Evolutionary conservation across 352 stramenopile species (phyloP).

Genomic region (Globisporangium parvum): DNA sequence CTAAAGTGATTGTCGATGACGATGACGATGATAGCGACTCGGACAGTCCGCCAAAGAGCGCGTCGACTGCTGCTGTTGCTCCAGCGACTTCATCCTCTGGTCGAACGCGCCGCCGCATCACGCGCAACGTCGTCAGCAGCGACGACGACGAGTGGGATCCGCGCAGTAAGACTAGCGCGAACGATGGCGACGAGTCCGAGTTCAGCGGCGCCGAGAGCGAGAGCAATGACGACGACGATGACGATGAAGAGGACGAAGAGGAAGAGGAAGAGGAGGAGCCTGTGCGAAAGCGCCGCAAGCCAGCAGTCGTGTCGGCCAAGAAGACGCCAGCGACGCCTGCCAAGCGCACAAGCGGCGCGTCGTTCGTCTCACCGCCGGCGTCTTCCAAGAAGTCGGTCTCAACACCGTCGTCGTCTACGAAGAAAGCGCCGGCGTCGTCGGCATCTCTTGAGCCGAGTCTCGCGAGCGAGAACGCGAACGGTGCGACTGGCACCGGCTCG

Average conservation of each 20-base stretch:
- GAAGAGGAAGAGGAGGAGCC: constrained; percentile 37
- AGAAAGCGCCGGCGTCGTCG: constrained; percentile 18
- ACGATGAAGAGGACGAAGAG: constrained; percentile 36
- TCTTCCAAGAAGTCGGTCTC: constrained; percentile 20
- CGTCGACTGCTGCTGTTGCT: background rate
- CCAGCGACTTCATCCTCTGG: constrained; percentile 1
- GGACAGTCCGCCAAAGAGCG: constrained; percentile 14
- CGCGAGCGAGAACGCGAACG: constrained; percentile 11
- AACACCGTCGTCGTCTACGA: constrained; percentile 8
- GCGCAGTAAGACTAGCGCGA: constrained; percentile 26
- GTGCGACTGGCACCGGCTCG: constrained; percentile 48
- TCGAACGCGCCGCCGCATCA: constrained; percentile 19
- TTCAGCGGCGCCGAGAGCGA: constrained; percentile 38
- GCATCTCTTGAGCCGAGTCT: constrained; percentile 8
- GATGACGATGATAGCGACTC: constrained; percentile 82
- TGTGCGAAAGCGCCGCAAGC: constrained; percentile 33
- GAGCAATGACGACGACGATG: constrained; percentile 45
- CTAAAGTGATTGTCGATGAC: constrained; percentile 65
- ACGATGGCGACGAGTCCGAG: constrained; percentile 47
- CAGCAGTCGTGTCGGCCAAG: background rate
- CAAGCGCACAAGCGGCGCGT: constrained; percentile 18
- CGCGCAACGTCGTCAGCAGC: constrained; percentile 33
- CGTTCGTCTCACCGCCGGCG: constrained; percentile 32
- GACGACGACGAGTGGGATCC: constrained; percentile 48
- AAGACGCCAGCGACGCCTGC: constrained; percentile 20